Base-by-base conservation (phyloP, 768 basidiomycete species). In the Kwoniella dendrophila region DNA sequence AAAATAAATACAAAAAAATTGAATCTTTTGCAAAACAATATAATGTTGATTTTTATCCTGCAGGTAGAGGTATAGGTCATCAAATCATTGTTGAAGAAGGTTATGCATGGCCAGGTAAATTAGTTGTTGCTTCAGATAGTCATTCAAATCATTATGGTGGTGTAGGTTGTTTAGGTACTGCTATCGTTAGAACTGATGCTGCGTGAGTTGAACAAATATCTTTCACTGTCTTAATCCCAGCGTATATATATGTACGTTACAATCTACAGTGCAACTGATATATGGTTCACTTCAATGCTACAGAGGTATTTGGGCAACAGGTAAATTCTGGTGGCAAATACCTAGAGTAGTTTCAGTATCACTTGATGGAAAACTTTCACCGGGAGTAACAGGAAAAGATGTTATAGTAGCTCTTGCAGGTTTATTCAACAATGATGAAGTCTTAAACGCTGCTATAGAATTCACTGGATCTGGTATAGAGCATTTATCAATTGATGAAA, bases 141-240 rank as follows among this genome's bases (percentile, higher is more conserved):
- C 94, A 96, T 79, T 91, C 90, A 74, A 99, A 99, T 78, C 98
- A 98, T 90, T 99, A 99, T 73, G 96, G 96, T 18, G 96, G 94
- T 33, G 90, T 99, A 3, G 95, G 92, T 1, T 95, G 94, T 73
- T 86, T 99, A 2, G 96, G 96, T 2, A 99, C 96, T 0, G 92
- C 96, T 0, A 96, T 98, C 66, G 96, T 98, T 5, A 86, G 96
- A 51, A 97, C 78, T 26, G 78, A 78, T 64, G 70, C 75, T 43
- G 71, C 73, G 61, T 70, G 61, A 72, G 69, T 62, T n/a, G n/a
- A n/a, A n/a, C 8, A 43, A 11, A 14, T 20, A 10, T 20, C 41
- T 11, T 38, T 18, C 36, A 38, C 8, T 6, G 41, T 49, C 32
- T 24, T 1, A 2, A 5, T 16, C 14, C 16, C 51, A 27, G 30